These are phyloP conservation scores for Spiraea crenata DNA, from an alignment of 331 rosid species.

Conservation along the genomic window DNA sequence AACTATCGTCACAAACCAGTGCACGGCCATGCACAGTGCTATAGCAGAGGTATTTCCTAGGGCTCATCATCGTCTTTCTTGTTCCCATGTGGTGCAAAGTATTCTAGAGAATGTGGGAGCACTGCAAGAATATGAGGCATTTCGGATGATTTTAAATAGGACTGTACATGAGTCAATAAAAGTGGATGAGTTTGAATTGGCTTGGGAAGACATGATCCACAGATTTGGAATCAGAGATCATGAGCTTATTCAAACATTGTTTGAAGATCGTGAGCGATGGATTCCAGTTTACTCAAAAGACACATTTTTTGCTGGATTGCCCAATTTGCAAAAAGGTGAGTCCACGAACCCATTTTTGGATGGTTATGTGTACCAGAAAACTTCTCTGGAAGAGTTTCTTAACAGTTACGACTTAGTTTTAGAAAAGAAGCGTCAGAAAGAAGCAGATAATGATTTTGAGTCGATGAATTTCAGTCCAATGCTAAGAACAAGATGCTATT, in stretches of 20 bases:
- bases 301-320: conserved; percentile 78
- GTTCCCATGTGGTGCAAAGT: conserved; percentile 61
- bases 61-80: conserved; percentile 73
- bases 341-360: conserved; percentile 50
- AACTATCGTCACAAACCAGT: conserved; percentile 66
- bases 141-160: conserved; percentile 55
- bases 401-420: conserved; percentile 49
- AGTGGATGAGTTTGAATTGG: conserved; percentile 81
- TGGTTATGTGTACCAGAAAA: conserved; percentile 61
- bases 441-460: conserved; percentile 68
- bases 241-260: conserved; percentile 53
- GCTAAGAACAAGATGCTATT: conserved; percentile 59
- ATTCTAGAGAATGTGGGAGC: conserved; percentile 60
- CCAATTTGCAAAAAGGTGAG: conserved; percentile 49
- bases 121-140: conserved; percentile 59
- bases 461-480: conserved; percentile 51
- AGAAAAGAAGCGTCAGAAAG: conserved; percentile 53
- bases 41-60: conserved; percentile 89
- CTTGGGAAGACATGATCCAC: conserved; percentile 76
- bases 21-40: conserved; percentile 70
- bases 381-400: conserved; percentile 76
- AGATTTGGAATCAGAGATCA: conserved; percentile 58
- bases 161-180: conserved; percentile 51
- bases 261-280: conserved; percentile 83
- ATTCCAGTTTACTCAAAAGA: conserved; percentile 80